Evolutionary conservation across 257 asterid genomes (phyloP).

Genomic region (Ehretia macrophylla): DNA sequence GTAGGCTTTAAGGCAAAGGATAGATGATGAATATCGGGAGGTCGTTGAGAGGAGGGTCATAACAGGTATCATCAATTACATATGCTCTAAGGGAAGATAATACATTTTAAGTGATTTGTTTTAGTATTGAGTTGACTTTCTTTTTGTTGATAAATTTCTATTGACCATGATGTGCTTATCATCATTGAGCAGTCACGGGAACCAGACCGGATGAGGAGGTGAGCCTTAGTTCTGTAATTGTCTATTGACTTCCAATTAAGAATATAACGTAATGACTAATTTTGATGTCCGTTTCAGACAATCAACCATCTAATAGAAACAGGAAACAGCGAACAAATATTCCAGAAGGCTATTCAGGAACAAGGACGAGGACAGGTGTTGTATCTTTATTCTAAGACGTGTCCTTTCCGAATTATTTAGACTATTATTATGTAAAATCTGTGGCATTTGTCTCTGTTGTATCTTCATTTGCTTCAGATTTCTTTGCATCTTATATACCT

Average conservation of each 20-base stretch:
- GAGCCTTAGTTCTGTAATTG: slow-evolving; percentile 18
- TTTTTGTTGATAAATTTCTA: slow-evolving; percentile 6
- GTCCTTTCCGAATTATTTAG: neutral
- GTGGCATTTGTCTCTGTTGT: no score
- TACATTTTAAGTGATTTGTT: neutral
- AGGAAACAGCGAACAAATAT: slow-evolving; percentile 83
- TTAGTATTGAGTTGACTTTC: neutral
- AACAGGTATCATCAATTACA: slow-evolving; percentile 46
- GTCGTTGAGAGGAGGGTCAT: slow-evolving; percentile 87
- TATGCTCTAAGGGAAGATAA: neutral
- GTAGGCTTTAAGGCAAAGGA: slow-evolving; percentile 64
- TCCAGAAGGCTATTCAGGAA: slow-evolving; percentile 82
- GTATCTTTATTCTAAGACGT: neutral
- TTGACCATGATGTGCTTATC: slow-evolving; percentile 11
- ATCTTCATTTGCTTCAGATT: no score
- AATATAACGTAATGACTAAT: slow-evolving; percentile 6
- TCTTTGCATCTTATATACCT: no score
- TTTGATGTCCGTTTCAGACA: slow-evolving; percentile 45
- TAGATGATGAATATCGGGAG: slow-evolving; percentile 87
- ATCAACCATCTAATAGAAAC: slow-evolving; percentile 80
- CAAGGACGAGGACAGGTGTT: slow-evolving; percentile 76
- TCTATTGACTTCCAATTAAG: neutral
- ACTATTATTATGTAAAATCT: no score
- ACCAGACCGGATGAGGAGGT: slow-evolving; percentile 88
- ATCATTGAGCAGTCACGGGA: slow-evolving; percentile 60